These are phyloP conservation scores for Exophiala viscosa DNA, from an alignment of 2,329 filamentous ascomycete genomes.

Conservation along the genomic window DNA sequence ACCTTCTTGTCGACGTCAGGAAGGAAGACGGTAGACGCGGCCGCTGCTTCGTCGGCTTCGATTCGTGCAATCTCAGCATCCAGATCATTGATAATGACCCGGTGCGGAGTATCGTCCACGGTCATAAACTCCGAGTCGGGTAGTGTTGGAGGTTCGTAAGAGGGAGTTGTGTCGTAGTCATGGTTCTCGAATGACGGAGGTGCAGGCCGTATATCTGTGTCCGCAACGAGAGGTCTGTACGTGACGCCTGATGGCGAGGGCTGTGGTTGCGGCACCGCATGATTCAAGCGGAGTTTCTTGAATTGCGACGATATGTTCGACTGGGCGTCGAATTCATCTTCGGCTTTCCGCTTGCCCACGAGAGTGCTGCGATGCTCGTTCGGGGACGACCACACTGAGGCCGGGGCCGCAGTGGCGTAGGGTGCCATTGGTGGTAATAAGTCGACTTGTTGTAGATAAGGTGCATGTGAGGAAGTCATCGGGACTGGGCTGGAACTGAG, in stretches of 20 bases:
- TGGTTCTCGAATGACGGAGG: neutral
- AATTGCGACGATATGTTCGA: slow-evolving; percentile 25
- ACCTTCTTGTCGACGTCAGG: slow-evolving; percentile 83
- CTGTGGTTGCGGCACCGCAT: neutral
- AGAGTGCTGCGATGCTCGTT: slow-evolving; percentile 19
- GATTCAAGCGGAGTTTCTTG: slow-evolving; percentile 25
- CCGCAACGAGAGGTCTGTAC: slow-evolving; percentile 12
- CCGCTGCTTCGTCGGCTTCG: slow-evolving; percentile 52
- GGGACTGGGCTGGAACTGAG: neutral
- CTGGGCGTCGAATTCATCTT: slow-evolving; percentile 19
- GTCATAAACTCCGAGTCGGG: slow-evolving; percentile 64
- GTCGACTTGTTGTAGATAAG: neutral
- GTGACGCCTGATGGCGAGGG: slow-evolving; percentile 3
- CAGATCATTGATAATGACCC: slow-evolving; percentile 85
- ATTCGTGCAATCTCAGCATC: slow-evolving; percentile 77
- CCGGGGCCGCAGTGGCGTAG: slow-evolving; percentile 7
- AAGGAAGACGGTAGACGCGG: slow-evolving; percentile 60
- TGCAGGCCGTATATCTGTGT: slow-evolving; percentile 14
- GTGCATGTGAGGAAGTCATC: neutral
- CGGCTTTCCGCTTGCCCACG: slow-evolving; percentile 19
- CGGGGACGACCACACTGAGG: slow-evolving; percentile 8
- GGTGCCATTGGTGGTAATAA: slow-evolving; percentile 7
- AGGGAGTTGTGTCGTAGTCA: neutral
- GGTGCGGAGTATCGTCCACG: slow-evolving; percentile 79
- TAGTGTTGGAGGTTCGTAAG: slow-evolving; percentile 2